phyloP scores from a whole-genome alignment of 768 basidiomycete species.

The Tricholoma flavovirens region DNA sequence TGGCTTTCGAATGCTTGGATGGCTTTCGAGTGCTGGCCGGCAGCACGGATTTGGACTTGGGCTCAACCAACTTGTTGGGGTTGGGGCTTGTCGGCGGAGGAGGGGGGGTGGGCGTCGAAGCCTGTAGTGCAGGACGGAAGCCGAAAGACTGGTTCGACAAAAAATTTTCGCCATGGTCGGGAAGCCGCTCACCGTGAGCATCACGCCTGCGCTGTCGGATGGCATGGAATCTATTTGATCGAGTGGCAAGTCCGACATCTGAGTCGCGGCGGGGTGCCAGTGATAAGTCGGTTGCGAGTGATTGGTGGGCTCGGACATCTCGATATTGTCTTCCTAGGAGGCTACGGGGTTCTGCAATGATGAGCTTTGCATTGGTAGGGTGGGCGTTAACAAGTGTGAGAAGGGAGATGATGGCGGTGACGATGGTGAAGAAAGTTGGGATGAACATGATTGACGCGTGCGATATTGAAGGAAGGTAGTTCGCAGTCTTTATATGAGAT shows the following conservation, averaged over 20 bases:
- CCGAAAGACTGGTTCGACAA: not conserved
- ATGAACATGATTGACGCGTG: conserved; percentile 22
- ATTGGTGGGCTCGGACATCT: conserved; percentile 7
- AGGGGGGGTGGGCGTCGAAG: not conserved
- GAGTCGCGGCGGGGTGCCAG: not conserved
- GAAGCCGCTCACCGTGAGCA: not conserved
- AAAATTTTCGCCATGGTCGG: not conserved
- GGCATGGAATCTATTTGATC: conserved; percentile 7
- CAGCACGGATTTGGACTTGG: not conserved
- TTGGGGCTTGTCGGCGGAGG: not conserved
- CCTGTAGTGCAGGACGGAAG: not conserved
- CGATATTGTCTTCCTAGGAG: conserved; percentile 18
- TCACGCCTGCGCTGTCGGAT: conserved; percentile 3
- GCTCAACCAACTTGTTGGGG: not conserved
- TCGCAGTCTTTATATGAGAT: not conserved
- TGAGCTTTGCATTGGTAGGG: conserved; percentile 26
- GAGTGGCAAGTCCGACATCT: not conserved
- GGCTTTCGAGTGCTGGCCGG: too few species aligned
- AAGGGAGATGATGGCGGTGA: conserved; percentile 31
- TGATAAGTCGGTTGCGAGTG: not conserved
- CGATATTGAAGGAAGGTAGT: not conserved
- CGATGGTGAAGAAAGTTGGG: conserved; percentile 21
- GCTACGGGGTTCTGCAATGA: conserved; percentile 12
- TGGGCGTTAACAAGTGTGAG: conserved; percentile 31
- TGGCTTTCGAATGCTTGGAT: not conserved